Evolutionary conservation across 257 asterid species (phyloP).

Genomic region (Fraxinus pennsylvanica): DNA sequence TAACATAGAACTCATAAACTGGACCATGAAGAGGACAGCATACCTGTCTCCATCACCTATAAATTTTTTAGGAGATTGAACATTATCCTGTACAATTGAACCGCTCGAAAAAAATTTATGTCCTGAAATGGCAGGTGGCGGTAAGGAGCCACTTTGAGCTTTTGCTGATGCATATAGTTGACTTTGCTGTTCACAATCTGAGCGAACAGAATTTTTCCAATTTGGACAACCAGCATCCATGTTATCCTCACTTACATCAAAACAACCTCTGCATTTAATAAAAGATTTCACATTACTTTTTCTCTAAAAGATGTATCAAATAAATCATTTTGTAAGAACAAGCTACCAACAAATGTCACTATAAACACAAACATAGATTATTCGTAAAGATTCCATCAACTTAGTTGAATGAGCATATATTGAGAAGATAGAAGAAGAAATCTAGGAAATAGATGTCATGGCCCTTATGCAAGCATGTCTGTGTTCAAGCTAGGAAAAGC

Average conservation of each 20-base stretch:
- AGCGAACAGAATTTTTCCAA: constrained; percentile 58
- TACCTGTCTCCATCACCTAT: constrained; percentile 84
- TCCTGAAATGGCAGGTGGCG: constrained; percentile 48
- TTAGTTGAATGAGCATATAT: not conserved
- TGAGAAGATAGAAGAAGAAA: not conserved
- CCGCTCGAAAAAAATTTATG: constrained; percentile 49
- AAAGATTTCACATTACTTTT: constrained; percentile 23
- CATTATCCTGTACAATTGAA: constrained; percentile 53
- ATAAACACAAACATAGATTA: not conserved
- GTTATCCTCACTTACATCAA: constrained; percentile 84
- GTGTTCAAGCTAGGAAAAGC: not conserved
- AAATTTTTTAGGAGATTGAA: constrained; percentile 50
- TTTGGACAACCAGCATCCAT: constrained; percentile 59
- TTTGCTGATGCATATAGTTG: constrained; percentile 36
- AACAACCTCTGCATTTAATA: constrained; percentile 73
- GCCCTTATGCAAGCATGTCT: not conserved
- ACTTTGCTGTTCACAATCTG: constrained; percentile 53
- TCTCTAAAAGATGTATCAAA: constrained; percentile 12
- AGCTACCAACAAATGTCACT: not conserved
- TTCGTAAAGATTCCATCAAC: not conserved
- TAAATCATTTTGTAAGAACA: constrained; percentile 16
- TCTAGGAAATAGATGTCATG: not conserved
- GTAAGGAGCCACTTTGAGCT: constrained; percentile 45
- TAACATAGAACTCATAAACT: not conserved
- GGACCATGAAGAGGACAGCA: not conserved